Evolutionary conservation across 495 filamentous ascomycete species (phyloP), one percentile per base, ranked within the genome.

Genomic region (Aspergillus haitiensis): DNA sequence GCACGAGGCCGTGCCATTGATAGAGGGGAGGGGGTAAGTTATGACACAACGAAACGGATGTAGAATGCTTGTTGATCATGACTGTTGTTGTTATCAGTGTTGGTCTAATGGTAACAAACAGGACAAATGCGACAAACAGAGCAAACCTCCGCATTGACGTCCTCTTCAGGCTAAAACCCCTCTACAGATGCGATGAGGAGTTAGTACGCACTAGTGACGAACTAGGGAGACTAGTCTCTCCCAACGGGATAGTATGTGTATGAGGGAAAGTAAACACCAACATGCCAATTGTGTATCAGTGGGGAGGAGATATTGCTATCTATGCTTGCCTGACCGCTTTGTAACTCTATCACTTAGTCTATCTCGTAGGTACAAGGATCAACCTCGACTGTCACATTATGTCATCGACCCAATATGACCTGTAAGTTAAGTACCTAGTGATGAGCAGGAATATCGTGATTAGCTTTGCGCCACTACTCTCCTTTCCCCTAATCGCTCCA

Each of bases 1-100:
- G 78, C 76, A 62, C 78, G 73, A 48, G 75, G 70, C 10, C 78
- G 76, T 47, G 76, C 73, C 78, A 80, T 80, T 55, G 33, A 12
- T 53, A 45, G 34, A 31, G 18, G 31, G 27, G 35, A 37, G 52
- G 44, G 13, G 35, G 15, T 15, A 11, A 37, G 21, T 21, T 31
- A 52, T 32, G 35, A 27, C 21, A 27, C 21, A 3, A 27, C 3
- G 21, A 27, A 27, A 27, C 21, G 21, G 21, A 27, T 27, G 21
- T 27, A 27, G 21, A 27, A 27, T 27, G 21, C 3, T 27, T 27
- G 21, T 27, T 27, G 1, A 27, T 27, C 21, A 1, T 27, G 21
- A 27, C 21, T 27, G 21, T 27, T 27, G 21, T 27, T 52, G 39
- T 11, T n/a, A 10, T 5, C 11, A 40, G 37, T 9, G 9, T 3